These are phyloP conservation scores for Plantago lanceolata DNA, from an alignment of 305 asterid genomes.

Conservation along the genomic window DNA sequence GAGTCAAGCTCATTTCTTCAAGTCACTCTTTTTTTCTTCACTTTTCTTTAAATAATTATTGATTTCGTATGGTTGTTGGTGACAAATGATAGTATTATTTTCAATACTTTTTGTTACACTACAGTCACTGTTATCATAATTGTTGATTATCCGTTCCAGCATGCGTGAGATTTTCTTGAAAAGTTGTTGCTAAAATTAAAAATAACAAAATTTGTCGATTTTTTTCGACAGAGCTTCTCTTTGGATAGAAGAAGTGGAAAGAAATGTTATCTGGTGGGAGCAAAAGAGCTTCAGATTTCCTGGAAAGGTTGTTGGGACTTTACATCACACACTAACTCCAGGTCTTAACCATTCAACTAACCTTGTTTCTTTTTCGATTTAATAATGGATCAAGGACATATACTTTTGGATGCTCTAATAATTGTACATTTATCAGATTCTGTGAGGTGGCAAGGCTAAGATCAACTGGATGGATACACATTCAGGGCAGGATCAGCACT, in stretches of 20 bases:
- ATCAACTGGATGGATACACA: constrained; percentile 42
- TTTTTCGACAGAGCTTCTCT: constrained; percentile 32
- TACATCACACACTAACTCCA: constrained; percentile 27
- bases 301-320: constrained; percentile 43
- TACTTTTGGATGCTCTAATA: background rate
- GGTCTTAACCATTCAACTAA: constrained; percentile 20
- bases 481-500: constrained; percentile 39
- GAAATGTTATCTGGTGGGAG: constrained; percentile 39
- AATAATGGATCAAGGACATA: background rate
- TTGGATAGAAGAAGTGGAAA: constrained; percentile 31
- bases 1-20: constrained; percentile 1
- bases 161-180: background rate
- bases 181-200: background rate
- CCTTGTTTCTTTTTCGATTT: background rate
- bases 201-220: background rate
- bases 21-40: background rate
- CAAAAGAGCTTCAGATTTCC: constrained; percentile 33
- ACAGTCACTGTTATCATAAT: background rate
- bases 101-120: background rate
- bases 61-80: background rate
- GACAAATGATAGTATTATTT: background rate
- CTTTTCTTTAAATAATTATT: background rate
- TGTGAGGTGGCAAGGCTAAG: constrained; percentile 47
- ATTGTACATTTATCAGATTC: constrained; percentile 34
- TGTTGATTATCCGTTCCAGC: background rate